These are phyloP conservation scores for Jaapia argillacea DNA, from an alignment of 768 basidiomycete species.

Conservation along the genomic window DNA sequence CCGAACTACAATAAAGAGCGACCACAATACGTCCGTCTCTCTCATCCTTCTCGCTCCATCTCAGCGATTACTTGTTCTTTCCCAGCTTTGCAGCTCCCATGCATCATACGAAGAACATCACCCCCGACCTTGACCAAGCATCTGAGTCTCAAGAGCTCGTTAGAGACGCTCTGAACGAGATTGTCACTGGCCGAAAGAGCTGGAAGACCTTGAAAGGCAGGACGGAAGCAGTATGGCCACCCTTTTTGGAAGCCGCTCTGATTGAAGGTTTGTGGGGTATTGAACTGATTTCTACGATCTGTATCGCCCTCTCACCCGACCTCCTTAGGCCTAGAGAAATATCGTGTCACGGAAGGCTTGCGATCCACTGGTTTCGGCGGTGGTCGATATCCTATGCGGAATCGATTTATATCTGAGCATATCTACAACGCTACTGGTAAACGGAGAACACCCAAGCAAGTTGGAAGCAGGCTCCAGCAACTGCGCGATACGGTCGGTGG, in stretches of 20 bases:
- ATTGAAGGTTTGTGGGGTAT: conserved; percentile 45
- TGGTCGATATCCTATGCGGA: conserved; percentile 61
- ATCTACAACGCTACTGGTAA: conserved; percentile 63
- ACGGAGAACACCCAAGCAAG: conserved; percentile 66
- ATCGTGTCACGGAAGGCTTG: conserved; percentile 62
- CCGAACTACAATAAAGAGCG: too few species aligned
- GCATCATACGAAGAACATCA: too few species aligned
- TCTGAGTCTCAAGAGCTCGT: conserved; percentile 14
- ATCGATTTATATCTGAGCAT: conserved; percentile 73
- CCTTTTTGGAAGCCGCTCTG: conserved; percentile 66
- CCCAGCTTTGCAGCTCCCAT: too few species aligned
- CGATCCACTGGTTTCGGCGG: conserved; percentile 58
- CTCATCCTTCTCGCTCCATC: too few species aligned
- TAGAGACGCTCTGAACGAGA: conserved; percentile 51
- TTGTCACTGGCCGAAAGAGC: conserved; percentile 60
- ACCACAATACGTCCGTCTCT: too few species aligned
- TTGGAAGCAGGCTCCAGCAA: conserved; percentile 73
- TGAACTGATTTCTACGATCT: not conserved
- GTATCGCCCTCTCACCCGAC: conserved; percentile 10
- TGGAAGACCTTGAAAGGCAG: conserved; percentile 65
- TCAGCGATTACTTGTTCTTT: too few species aligned
- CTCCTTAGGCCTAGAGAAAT: conserved; percentile 52
- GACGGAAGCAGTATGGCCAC: conserved; percentile 73
- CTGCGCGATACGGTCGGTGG: conserved; percentile 67
- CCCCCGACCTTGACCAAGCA: conserved; percentile 11